Evolutionary conservation across 352 stramenopile genomes (phyloP), one percentile per base, ranked within the genome.

Genomic region (Globisporangium orthogonon): DNA sequence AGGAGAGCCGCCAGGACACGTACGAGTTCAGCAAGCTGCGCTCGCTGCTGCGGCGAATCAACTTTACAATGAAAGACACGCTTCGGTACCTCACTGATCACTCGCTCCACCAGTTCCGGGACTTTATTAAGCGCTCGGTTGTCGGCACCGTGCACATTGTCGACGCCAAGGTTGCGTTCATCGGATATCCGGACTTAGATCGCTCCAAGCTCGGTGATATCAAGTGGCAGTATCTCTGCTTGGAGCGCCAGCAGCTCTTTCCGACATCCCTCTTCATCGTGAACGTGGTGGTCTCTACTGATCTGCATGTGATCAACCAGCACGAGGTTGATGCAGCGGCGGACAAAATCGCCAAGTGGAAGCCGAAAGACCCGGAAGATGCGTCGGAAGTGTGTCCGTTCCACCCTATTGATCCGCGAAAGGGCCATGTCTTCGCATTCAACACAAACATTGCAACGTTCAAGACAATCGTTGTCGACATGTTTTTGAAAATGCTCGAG

Each of bases 1-100:
- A 94, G 33, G 85, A 94, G 43, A 90, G 77, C 0, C 73, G 77
- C 0, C 83, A 91, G 63, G 85, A 94, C 58, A 92, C 83, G 39
- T 94, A 94, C 66, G 83, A 94, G 58, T 93, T 93, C 65, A 93
- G 83, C 54, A 94, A 94, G 47, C 65, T 94, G 2, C 74, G 83
- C 1, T 87, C 81, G 6, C 60, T 94, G 2, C 62, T 94, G 1
- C 73, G 78, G 1, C 74, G 85, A 17, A 68, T 94, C 51, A 92
- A 93, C 51, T 87, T 91, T 11, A 74, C 69, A 0, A 94, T 94
- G 85, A 90, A 91, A 39, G 81, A 93, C 58, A 89, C 83, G 3
- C 66, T 94, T 13, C 78, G 83, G 3, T 89, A 68, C 54, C 70
- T 94, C 7, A 91, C 72, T 0, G 68, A 86, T 44, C 73, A 89